These are phyloP conservation scores for Galerina sulciceps DNA, from an alignment of 768 basidiomycete genomes.

Conservation along the genomic window DNA sequence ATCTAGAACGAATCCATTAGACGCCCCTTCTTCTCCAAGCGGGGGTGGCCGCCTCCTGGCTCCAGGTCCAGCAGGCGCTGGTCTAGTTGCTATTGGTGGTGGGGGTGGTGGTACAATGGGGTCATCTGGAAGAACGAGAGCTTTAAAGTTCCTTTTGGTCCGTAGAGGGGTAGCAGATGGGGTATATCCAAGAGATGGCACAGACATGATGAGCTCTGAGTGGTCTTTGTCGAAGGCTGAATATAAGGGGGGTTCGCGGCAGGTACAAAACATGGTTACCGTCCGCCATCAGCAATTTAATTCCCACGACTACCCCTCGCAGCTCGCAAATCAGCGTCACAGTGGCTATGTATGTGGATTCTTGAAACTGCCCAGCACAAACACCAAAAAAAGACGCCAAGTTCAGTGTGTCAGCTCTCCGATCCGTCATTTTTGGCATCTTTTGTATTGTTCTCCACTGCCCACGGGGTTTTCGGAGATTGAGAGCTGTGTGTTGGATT, in stretches of 20 bases:
- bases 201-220: constrained; percentile 6
- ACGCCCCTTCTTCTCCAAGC: constrained; percentile 21
- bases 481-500: too few species aligned
- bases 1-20: constrained; percentile 36
- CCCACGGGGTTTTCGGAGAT: background rate
- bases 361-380: too few species aligned
- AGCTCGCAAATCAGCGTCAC: too few species aligned
- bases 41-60: constrained; percentile 31
- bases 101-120: constrained; percentile 26
- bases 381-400: too few species aligned
- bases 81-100: constrained; percentile 22
- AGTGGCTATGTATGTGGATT: too few species aligned
- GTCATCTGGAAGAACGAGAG: constrained; percentile 66
- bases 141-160: constrained; percentile 92
- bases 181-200: constrained; percentile 23
- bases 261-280: constrained; percentile 6
- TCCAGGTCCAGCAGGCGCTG: constrained; percentile 22
- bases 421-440: background rate
- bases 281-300: constrained; percentile 3
- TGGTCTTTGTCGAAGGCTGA: background rate
- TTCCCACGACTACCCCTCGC: constrained; percentile 8
- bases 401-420: constrained; percentile 5
- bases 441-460: constrained; percentile 1
- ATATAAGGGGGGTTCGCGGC: background rate
- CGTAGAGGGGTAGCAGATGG: constrained; percentile 55